A percentile compares a stretch with the other conserved stretches of the same genome.
Conservation (phyloP, 2,329 filamentous ascomycete species). For the Neurospora sp. region DNA sequence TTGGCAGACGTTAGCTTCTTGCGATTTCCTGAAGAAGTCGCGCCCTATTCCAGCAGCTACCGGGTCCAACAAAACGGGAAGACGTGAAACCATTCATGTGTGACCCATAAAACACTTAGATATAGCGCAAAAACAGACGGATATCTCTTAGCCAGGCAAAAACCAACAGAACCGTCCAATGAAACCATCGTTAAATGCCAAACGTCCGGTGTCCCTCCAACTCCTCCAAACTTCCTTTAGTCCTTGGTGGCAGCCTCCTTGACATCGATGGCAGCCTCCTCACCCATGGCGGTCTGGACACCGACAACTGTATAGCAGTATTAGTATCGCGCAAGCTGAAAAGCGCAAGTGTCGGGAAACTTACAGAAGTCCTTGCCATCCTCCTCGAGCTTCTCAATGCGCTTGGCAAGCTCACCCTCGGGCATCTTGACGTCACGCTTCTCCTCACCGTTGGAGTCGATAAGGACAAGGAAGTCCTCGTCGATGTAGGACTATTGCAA, state of each 20-base stretch:
- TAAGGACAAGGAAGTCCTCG: conserved; percentile 89
- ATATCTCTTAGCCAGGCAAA: conserved; percentile 12
- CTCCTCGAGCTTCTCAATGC: conserved; percentile 67
- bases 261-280: conserved; percentile 83
- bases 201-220: conserved; percentile 5
- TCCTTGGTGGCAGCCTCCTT: conserved; percentile 67
- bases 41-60: not conserved
- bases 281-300: conserved; percentile 91
- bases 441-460: conserved; percentile 73
- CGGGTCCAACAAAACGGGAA: not conserved
- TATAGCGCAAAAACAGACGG: conserved; percentile 13
- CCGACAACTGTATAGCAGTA: conserved; percentile 57
- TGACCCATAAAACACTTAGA: not conserved
- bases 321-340: conserved; percentile 13
- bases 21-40: not conserved
- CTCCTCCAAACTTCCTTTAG: conserved; percentile 1
- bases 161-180: conserved; percentile 6
- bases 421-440: conserved; percentile 96
- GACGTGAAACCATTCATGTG: not conserved
- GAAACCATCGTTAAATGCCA: conserved; percentile 6
- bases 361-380: conserved; percentile 93
- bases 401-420: conserved; percentile 78
- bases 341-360: conserved; percentile 27
- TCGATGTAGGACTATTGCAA: conserved; percentile 75
- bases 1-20: not conserved